Percentiles rank a stretch among this genome's conserved stretches.
These are phyloP conservation scores for Fusarium lyarnte DNA, from an alignment of 2,329 filamentous ascomycete species.

Conservation along the genomic window DNA sequence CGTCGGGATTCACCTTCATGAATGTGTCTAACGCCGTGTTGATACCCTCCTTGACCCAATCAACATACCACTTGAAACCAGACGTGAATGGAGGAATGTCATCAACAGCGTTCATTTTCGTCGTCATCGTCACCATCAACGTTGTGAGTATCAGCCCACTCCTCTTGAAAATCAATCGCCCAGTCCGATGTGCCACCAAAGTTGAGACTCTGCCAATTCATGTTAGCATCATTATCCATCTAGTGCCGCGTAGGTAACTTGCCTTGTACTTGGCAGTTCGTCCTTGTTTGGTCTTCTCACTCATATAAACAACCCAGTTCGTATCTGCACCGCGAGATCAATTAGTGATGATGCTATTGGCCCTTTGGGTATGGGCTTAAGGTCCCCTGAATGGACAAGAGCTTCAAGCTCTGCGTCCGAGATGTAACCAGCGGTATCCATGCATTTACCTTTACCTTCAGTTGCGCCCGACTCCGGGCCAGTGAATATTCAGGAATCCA, in stretches of 20 bases:
- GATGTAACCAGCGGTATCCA: background rate
- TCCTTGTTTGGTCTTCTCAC: background rate
- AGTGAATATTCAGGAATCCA: background rate
- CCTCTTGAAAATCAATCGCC: background rate
- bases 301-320: background rate
- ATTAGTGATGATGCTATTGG: too few species aligned
- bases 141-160: background rate
- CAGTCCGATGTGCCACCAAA: background rate
- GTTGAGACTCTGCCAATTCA: background rate
- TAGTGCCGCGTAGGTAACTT: too few species aligned
- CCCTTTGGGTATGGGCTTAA: too few species aligned
- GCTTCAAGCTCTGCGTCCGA: background rate
- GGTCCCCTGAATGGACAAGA: too few species aligned
- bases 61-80: background rate
- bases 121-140: background rate
- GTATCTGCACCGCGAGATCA: too few species aligned
- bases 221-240: too few species aligned
- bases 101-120: background rate
- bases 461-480: too few species aligned
- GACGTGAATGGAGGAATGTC: background rate
- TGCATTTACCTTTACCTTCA: background rate
- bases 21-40: fast-evolving
- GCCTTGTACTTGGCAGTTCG: background rate
- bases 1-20: background rate
- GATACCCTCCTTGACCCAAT: background rate